These are phyloP conservation scores for Dissophora globulifera DNA, from an alignment of 192 early-diverging fungal genomes.

Conservation along the genomic window DNA sequence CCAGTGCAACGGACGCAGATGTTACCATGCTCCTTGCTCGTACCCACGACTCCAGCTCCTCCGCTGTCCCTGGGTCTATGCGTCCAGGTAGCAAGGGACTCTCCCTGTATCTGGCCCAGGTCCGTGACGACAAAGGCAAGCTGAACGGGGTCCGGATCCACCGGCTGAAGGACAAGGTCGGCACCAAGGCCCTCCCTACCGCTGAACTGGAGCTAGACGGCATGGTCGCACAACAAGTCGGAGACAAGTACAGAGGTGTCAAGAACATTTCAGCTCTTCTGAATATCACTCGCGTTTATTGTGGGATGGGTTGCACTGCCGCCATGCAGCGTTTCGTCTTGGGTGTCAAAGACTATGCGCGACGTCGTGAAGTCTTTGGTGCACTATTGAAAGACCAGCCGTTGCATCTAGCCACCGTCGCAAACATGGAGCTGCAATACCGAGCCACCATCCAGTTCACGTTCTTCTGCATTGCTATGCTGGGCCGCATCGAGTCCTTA, in stretches of 20 bases:
- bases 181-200: constrained; percentile 77
- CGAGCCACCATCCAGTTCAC: constrained; percentile 64
- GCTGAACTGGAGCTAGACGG: constrained; percentile 73
- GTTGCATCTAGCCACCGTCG: constrained; percentile 68
- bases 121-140: constrained; percentile 61
- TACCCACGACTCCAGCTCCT: constrained; percentile 47
- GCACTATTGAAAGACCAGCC: constrained; percentile 64
- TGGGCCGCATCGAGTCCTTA: constrained; percentile 62
- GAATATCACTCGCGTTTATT: constrained; percentile 78
- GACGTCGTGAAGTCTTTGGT: constrained; percentile 60
- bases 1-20: constrained; percentile 76
- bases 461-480: constrained; percentile 66
- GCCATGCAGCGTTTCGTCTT: constrained; percentile 62
- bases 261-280: constrained; percentile 71
- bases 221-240: constrained; percentile 63
- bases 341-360: constrained; percentile 69
- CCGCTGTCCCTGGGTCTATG: constrained; percentile 21
- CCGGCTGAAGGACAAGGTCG: constrained; percentile 75
- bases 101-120: constrained; percentile 67
- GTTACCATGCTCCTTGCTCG: constrained; percentile 76
- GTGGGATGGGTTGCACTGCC: constrained; percentile 60
- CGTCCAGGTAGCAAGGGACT: constrained; percentile 66
- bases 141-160: constrained; percentile 72
- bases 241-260: constrained; percentile 64
- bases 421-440: constrained; percentile 63